These are phyloP conservation scores for Lachancea meyersii DNA, from an alignment of 805 yeast species.

Conservation along the genomic window DNA sequence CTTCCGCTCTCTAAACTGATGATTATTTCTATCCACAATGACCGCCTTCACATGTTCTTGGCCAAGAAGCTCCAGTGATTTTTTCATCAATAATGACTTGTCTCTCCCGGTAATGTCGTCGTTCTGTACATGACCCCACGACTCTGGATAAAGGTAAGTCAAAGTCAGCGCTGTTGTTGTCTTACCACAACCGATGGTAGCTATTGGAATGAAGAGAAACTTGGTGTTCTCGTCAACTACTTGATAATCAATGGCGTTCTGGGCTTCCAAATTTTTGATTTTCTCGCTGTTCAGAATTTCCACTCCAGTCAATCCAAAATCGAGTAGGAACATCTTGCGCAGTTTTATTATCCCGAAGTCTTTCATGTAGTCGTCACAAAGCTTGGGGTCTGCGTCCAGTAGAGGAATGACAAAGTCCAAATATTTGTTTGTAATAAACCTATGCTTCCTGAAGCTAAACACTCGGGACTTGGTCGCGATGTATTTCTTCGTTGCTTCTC, in stretches of 20 bases:
- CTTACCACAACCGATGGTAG: slow-evolving; percentile 93
- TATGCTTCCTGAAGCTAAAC: slow-evolving; percentile 45
- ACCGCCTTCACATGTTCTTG: slow-evolving; percentile 41
- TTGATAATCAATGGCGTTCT: slow-evolving; percentile 35
- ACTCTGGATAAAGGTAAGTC: slow-evolving; percentile 41
- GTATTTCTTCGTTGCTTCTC: slow-evolving; percentile 72
- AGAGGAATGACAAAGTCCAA: slow-evolving; percentile 57
- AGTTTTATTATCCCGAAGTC: slow-evolving; percentile 72
- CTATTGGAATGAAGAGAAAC: slow-evolving; percentile 70
- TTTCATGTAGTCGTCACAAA: slow-evolving; percentile 40
- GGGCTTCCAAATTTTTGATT: slow-evolving; percentile 32
- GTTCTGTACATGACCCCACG: slow-evolving; percentile 75
- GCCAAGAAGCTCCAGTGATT: slow-evolving; percentile 38
- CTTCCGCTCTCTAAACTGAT: slow-evolving; percentile 59
- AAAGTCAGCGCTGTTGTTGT: slow-evolving; percentile 72
- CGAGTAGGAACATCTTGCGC: slow-evolving; percentile 56
- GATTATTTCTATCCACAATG: slow-evolving; percentile 80
- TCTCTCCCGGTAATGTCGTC: slow-evolving; percentile 56
- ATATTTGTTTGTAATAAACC: slow-evolving; percentile 57
- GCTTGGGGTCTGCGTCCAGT: slow-evolving; percentile 43
- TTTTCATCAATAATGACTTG: slow-evolving; percentile 44
- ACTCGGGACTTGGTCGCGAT: slow-evolving; percentile 35
- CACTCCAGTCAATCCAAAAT: slow-evolving; percentile 50
- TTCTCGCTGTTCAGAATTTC: slow-evolving; percentile 47
- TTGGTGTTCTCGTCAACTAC: slow-evolving; percentile 39